Percentiles rank a stretch among this genome's conserved stretches.
Conservation (phyloP, 257 asterid species). For the Solanum pimpinellifolium region DNA sequence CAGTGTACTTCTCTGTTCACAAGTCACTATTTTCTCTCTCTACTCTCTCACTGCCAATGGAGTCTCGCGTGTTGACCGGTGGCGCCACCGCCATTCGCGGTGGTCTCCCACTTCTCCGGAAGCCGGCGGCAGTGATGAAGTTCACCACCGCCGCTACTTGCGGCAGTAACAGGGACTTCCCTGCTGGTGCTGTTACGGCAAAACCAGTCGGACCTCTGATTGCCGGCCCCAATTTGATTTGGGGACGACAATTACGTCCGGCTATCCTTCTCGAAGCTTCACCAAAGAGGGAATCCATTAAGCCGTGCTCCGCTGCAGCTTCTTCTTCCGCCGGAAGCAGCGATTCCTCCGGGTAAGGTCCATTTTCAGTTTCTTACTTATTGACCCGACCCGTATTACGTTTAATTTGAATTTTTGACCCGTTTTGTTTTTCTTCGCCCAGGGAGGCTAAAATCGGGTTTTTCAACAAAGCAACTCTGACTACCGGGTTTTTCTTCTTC, state of each 20-base stretch:
- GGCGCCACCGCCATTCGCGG: slow-evolving; percentile 41
- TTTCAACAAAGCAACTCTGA: slow-evolving; percentile 55
- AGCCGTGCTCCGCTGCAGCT: slow-evolving; percentile 60
- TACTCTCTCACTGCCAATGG: slow-evolving; percentile 49
- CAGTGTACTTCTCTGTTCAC: neutral
- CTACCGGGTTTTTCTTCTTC: slow-evolving; percentile 97
- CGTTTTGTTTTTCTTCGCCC: neutral
- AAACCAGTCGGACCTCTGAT: slow-evolving; percentile 21
- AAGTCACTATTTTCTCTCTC: neutral
- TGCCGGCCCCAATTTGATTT: slow-evolving; percentile 49
- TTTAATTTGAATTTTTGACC: neutral
- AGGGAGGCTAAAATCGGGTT: slow-evolving; percentile 73
- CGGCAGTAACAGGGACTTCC: neutral
- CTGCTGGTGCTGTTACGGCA: neutral
- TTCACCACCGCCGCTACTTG: slow-evolving; percentile 14
- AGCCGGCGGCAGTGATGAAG: slow-evolving; percentile 25
- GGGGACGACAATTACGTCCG: slow-evolving; percentile 77
- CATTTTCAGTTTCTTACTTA: slow-evolving; percentile 19
- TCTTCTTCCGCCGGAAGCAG: slow-evolving; percentile 67
- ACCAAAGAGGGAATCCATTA: slow-evolving; percentile 37
- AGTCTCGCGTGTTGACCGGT: slow-evolving; percentile 80
- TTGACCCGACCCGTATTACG: neutral
- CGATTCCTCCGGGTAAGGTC: slow-evolving; percentile 89
- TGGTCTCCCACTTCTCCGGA: slow-evolving; percentile 35
- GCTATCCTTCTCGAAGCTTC: slow-evolving; percentile 54